Evolutionary conservation across 169 alveolate species (phyloP).

Genomic region (Cryptosporidium baileyi): DNA sequence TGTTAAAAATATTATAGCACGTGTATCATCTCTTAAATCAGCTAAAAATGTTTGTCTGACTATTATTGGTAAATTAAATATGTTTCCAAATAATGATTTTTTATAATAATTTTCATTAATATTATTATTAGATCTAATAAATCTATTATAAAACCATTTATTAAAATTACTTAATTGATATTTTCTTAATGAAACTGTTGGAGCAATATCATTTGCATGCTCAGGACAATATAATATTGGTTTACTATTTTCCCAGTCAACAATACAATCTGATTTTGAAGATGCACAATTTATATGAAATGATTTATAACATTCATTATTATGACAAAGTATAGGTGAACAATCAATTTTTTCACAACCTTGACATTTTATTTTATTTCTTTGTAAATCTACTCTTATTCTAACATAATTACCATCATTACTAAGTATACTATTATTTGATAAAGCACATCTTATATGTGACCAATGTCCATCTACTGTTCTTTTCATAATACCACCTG

Average conservation of each 20-base stretch:
- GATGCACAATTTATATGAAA: slow-evolving; percentile 55
- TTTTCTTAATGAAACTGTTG: slow-evolving; percentile 29
- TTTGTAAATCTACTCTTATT: slow-evolving; percentile 20
- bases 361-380: slow-evolving; percentile 45
- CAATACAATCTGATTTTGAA: slow-evolving; percentile 42
- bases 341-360: slow-evolving; percentile 26
- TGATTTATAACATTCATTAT: slow-evolving; percentile 9
- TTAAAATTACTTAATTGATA: slow-evolving; percentile 44
- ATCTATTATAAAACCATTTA: slow-evolving; percentile 7
- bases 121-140: not conserved
- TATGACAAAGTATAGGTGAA: slow-evolving; percentile 54
- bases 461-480: slow-evolving; percentile 58
- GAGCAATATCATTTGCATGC: slow-evolving; percentile 51
- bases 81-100: slow-evolving; percentile 18
- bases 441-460: slow-evolving; percentile 58
- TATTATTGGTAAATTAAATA: slow-evolving; percentile 10
- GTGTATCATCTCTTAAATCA: slow-evolving; percentile 53
- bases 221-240: slow-evolving; percentile 61
- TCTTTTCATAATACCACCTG: slow-evolving; percentile 66
- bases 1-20: slow-evolving; percentile 6
- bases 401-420: slow-evolving; percentile 50
- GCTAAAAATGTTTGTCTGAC: slow-evolving; percentile 45
- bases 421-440: slow-evolving; percentile 1
- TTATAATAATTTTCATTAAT: not conserved
- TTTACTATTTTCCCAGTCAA: slow-evolving; percentile 48